Conservation (phyloP, 495 filamentous ascomycete genomes). For the Hypomontagnella monticulosa region DNA sequence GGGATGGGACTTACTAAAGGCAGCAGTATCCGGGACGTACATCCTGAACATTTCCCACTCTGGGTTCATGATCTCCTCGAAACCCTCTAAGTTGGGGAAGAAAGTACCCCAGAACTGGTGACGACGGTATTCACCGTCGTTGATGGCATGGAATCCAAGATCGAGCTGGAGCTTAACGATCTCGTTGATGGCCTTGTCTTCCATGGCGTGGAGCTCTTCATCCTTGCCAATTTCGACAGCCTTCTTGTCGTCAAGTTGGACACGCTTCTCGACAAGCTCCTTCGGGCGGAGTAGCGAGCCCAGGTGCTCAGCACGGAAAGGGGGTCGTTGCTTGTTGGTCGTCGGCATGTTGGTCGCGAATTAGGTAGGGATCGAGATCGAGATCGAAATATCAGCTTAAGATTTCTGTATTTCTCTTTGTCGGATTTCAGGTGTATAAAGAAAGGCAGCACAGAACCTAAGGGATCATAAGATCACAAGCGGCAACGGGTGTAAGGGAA, state of each 20-base stretch:
- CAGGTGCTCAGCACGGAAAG: constrained; percentile 78
- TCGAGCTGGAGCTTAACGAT: constrained; percentile 69
- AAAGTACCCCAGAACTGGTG: constrained; percentile 68
- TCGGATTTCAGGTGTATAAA: not conserved
- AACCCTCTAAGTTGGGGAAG: constrained; percentile 73
- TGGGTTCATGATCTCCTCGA: constrained; percentile 68
- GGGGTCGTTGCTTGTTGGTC: constrained; percentile 65
- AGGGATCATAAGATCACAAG: not conserved
- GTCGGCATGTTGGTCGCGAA: constrained; percentile 23
- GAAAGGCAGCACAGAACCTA: not conserved
- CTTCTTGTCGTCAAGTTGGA: constrained; percentile 55
- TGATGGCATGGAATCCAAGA: constrained; percentile 69
- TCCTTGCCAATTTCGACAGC: constrained; percentile 45
- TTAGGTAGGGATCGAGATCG: not conserved
- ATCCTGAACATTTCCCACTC: constrained; percentile 68
- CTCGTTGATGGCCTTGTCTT: constrained; percentile 69
- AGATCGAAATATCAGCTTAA: not conserved
- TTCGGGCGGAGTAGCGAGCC: constrained; percentile 75
- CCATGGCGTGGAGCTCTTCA: constrained; percentile 54
- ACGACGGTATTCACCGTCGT: constrained; percentile 75
- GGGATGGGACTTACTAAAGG: constrained; percentile 60
- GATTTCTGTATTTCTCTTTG: not conserved
- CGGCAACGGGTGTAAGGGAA: constrained; percentile 1
- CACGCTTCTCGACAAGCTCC: constrained; percentile 65
- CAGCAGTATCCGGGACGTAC: constrained; percentile 76